Percentiles rank a stretch among this genome's conserved stretches.
Conservation (phyloP, 169 alveolate genomes). For the Babesia gibsoni region DNA sequence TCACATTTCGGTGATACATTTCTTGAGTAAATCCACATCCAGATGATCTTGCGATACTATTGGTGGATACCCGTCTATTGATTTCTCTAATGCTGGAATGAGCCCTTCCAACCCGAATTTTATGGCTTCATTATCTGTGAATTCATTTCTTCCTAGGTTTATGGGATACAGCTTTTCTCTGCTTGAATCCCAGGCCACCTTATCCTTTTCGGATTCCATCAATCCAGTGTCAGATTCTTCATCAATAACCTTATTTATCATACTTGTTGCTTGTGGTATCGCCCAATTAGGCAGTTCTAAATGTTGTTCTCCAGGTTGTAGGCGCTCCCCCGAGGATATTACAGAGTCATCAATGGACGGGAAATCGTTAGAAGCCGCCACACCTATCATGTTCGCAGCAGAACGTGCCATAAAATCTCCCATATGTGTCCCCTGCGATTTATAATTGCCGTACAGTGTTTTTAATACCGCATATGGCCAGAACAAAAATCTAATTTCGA, state of each 20-base stretch:
- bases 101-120: conserved; percentile 45
- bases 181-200: neutral
- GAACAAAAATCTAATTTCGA: too few species aligned
- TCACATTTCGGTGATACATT: conserved; percentile 13
- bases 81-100: conserved; percentile 24
- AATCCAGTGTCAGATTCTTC: too few species aligned
- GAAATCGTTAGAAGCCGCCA: too few species aligned
- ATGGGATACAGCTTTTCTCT: neutral
- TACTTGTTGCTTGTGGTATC: too few species aligned
- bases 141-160: neutral
- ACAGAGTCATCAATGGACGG: neutral
- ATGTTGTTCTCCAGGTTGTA: neutral
- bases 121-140: conserved; percentile 5
- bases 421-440: too few species aligned
- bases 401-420: too few species aligned
- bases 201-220: neutral
- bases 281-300: too few species aligned
- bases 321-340: neutral
- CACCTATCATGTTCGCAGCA: too few species aligned
- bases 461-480: too few species aligned
- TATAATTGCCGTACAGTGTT: too few species aligned
- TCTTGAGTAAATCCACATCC: conserved; percentile 18
- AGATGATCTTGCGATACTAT: conserved; percentile 25
- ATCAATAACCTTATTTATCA: too few species aligned
- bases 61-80: conserved; percentile 2